Base-by-base conservation (phyloP, 2,329 filamentous ascomycete genomes). In the Fusarium foetens region DNA sequence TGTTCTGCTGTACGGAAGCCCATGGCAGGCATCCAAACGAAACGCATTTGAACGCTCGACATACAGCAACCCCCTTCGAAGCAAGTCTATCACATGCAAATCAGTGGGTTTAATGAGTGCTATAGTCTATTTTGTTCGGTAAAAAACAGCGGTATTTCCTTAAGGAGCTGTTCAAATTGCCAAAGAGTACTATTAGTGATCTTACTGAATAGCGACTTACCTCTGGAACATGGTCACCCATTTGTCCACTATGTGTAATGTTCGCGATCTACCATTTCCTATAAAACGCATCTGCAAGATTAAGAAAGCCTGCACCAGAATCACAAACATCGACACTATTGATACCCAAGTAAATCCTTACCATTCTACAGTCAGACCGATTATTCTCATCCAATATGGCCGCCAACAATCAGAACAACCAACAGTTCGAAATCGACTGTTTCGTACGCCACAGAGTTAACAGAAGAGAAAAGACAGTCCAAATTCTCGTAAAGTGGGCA, bases 101-200 rank as follows among this genome's bases (percentile, higher is more conserved):
- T 19, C 17, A 43, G 11, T 0, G n/a, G n/a, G 0, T 4, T 21
- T 8, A 4, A 19, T 21, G 1, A 14, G 13, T 11, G 4, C 5
- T n/a, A 3, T 21, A 29, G 27, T 8, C 2, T n/a, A 2, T 17
- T 43, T 1, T 6, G 6, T n/a, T 19, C 3, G 10, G 4, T 3
- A n/a, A 4, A 1, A 8, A n/a, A 21, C 1, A 2, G 21, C 14
- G 3, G 5, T 3, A 5, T 7, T 10, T 33, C 19, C 46, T 33
- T 4, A 2, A 19, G 9, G 4, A 6, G 11, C 13, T 1, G 11
- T 9, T 33, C 5, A 10, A 19, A 23, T 2, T 9, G 11, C 3
- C 3, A 33, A 23, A 49, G 21, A 9, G 5, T 12, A 8, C 3
- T n/a, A 12, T 17, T 4, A 0, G 13, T 19, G 3, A 8, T n/a